Percentiles rank a stretch among this genome's conserved stretches.
Conservation (phyloP, 371 early-diverging fungal species). For the Apophysomyces ossiformis region DNA sequence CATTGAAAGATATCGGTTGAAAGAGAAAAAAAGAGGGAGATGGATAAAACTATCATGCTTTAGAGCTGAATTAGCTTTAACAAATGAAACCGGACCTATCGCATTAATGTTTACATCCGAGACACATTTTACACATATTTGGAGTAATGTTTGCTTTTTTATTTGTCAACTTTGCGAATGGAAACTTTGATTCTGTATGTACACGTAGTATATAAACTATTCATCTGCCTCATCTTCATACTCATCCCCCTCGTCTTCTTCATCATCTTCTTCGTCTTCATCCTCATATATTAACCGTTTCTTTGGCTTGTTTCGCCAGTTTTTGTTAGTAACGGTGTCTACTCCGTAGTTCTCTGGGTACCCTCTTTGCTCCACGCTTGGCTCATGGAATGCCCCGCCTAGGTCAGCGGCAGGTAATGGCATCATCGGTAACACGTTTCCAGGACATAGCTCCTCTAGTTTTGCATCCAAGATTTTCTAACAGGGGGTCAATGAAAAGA, state of each 20-base stretch:
- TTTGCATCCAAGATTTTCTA: conserved; percentile 48
- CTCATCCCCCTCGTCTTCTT: conserved; percentile 28
- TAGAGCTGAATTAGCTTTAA: not conserved
- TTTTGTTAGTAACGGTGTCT: not conserved
- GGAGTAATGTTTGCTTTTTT: not conserved
- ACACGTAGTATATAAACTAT: conserved; percentile 4
- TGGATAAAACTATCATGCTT: not conserved
- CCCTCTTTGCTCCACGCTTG: not conserved
- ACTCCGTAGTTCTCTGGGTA: conserved; percentile 6
- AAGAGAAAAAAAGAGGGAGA: conserved; percentile 9
- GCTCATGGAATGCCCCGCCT: not conserved
- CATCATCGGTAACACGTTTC: conserved; percentile 36
- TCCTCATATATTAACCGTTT: conserved; percentile 26
- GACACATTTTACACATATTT: conserved; percentile 5
- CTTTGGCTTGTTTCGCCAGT: conserved; percentile 30
- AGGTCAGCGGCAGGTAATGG: conserved; percentile 7
- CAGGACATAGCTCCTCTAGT: conserved; percentile 49
- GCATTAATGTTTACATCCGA: not conserved
- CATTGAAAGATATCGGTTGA: not conserved
- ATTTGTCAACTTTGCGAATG: not conserved
- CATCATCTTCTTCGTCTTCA: conserved; percentile 42
- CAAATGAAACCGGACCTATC: conserved; percentile 14
- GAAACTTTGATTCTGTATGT: not conserved
- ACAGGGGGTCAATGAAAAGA: not conserved
- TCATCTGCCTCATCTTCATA: conserved; percentile 3